Conservation (phyloP, 768 basidiomycete genomes). For the Agaricus sinodeliciosus region DNA sequence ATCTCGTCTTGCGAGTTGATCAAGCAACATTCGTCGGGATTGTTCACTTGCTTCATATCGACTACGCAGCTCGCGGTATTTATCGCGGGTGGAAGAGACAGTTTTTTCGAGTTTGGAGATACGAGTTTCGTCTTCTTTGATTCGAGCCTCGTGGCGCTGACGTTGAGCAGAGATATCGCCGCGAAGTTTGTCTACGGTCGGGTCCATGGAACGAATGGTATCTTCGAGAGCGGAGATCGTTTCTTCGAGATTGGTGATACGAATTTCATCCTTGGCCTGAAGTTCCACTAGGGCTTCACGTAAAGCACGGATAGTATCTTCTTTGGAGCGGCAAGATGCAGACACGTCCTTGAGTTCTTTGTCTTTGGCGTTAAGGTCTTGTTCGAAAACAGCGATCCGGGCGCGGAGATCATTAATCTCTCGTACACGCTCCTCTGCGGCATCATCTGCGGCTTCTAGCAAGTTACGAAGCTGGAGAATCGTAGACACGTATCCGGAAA, state of each 20-base stretch:
- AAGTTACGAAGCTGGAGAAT: conserved; percentile 1
- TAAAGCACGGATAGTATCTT: no score
- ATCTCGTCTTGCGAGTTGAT: conserved; percentile 1
- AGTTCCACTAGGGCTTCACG: no score
- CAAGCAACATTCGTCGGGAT: conserved; percentile 2
- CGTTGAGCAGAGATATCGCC: neutral
- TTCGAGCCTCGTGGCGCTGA: neutral
- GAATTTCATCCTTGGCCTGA: no score
- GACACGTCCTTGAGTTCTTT: neutral
- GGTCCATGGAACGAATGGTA: neutral
- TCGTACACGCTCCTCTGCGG: neutral
- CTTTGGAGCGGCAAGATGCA: neutral
- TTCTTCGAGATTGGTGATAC: no score
- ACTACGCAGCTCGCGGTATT: neutral
- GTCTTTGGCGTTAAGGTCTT: neutral
- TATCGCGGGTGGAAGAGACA: neutral
- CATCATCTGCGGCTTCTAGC: neutral
- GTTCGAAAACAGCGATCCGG: neutral
- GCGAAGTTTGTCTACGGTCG: neutral
- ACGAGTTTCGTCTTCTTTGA: neutral
- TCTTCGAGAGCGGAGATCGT: neutral
- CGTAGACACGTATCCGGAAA: neutral
- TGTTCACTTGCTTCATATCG: conserved; percentile 5
- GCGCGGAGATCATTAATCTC: neutral
- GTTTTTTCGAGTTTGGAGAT: neutral